phyloP scores from a whole-genome alignment of 2,329 filamentous ascomycete species.

The Pleoardoris graminearum region DNA sequence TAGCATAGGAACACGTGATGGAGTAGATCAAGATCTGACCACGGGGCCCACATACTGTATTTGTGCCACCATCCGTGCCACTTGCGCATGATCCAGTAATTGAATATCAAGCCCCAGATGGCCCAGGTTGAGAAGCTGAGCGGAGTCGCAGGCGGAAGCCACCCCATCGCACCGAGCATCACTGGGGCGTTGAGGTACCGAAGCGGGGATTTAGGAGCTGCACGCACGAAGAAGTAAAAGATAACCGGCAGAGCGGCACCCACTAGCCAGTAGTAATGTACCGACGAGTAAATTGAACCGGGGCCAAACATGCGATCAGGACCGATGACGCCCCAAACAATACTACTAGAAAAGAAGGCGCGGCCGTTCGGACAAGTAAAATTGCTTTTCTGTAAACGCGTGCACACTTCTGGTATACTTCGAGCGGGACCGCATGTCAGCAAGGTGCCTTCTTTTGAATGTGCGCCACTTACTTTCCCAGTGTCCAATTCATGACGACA shows the following conservation, averaged over 20 bases:
- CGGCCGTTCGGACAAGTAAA: constrained; percentile 61
- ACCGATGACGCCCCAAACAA: constrained; percentile 68
- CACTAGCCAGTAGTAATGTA: constrained; percentile 73
- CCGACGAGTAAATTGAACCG: constrained; percentile 62
- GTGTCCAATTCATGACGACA: constrained; percentile 62
- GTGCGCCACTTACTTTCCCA: constrained; percentile 28
- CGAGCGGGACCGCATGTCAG: not conserved
- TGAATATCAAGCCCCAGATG: constrained; percentile 68
- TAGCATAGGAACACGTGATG: too few species aligned
- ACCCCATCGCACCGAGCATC: constrained; percentile 28
- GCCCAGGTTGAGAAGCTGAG: constrained; percentile 75
- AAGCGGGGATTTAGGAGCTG: constrained; percentile 63
- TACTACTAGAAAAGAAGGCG: constrained; percentile 69
- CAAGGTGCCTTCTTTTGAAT: not conserved
- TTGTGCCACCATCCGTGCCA: constrained; percentile 75
- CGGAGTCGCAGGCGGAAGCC: constrained; percentile 66
- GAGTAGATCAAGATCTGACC: not conserved
- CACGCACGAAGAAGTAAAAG: constrained; percentile 64
- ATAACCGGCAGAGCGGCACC: constrained; percentile 65
- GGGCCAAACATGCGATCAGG: constrained; percentile 70
- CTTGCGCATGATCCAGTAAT: constrained; percentile 66
- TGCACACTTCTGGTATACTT: constrained; percentile 67
- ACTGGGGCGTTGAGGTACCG: constrained; percentile 70
- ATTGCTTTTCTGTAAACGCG: constrained; percentile 60
- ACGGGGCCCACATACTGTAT: constrained; percentile 55